Base-by-base conservation (phyloP, 176 grass and related monocot species). In the Coix lacrymajobi region DNA sequence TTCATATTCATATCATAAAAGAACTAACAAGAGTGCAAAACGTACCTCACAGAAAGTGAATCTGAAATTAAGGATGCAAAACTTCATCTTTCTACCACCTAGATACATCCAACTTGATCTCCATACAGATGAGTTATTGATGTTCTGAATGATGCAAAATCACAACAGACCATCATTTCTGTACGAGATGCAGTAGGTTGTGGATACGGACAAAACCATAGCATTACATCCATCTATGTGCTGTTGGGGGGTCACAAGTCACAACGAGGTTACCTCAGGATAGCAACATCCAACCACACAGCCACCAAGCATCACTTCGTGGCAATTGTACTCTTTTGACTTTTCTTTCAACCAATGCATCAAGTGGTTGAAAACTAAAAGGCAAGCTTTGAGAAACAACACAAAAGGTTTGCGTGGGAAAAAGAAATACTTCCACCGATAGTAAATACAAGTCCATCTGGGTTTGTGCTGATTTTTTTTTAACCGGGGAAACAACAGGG, bases 211-310 rank as follows among this genome's bases (percentile, higher is more conserved):
- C 28, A 46, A 70, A 81, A 70, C 38, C 48, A 38, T 19, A 60
- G 37, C 12, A 46, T 52, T 44, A 68, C 63, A 82, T 78, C 22
- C 37, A n/a, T 31, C 57, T 20, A 81, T n/a, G 76, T n/a, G 76
- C 69, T 36, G 63, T 76, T 69, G 76, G 25, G 40, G 15, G 56
- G 78, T 85, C 54, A 26, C 28, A 52, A 78, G 44, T 83, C 57
- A 41, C 28, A 39, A 86, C 16, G 2, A 65, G 37, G 29, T 85
- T 82, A 86, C 73, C 15, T 90, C 83, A 78, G 48, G 88, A 83
- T 38, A 90, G 79, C 57, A 66, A 79, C 66, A 73, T 83, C 67
- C 46, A 73, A 74, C 67, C 46, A 65, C 77, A 81, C 71, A 68
- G 12, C 63, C 16, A 37, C 12, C 13, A 82, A 13, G 11, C 51